Evolutionary conservation across 169 alveolate genomes (phyloP), one percentile per base, ranked within the genome.

Genomic region (Ichthyophthirius multifiliis): DNA sequence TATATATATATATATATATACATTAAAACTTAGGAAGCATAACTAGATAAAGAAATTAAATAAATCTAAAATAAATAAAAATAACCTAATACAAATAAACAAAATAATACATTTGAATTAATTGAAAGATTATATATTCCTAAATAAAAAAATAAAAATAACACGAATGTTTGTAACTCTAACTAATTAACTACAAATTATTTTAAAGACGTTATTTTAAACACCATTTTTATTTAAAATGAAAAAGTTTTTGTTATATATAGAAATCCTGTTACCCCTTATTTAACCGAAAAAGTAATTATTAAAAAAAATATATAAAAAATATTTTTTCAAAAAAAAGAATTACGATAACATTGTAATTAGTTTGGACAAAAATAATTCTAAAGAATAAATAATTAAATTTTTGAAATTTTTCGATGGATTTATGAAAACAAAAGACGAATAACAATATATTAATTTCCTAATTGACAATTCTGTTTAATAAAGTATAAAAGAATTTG

Each of bases 221-320:
- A 79, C n/a, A 63, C 79, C 5, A 62, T 79, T 48, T 47, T 79
- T 41, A 79, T 79, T 32, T 41, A 67, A 44, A 65, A 62, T 46
- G 85, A 79, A 20, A 79, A 79, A 32, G 39, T 79, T 12, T 79
- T 65, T 46, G 75, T 79, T 1, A 73, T 79, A 6, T 43, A 79
- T 46, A 44, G 85, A 47, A 65, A 67, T 46, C 85, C 85, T 12
- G 67, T 79, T 16, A 65, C 80, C 32, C 85, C 85, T 3, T 79
- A 79, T 43, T 39, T 79, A 6, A 79, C 85, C 9, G 85, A 79
- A 67, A 79, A 34, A n/a, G 85, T 79, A 67, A 67, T 30, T 2
- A n/a, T n/a, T n/a, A n/a, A n/a, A n/a, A n/a, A n/a, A 3, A 41
- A 18, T 65, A 5, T 20, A n/a, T 13, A 16, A 47, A 12, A 46